These are phyloP conservation scores for Monosporascus sp. DNA, from an alignment of 2,329 filamentous ascomycete genomes.

Conservation along the genomic window DNA sequence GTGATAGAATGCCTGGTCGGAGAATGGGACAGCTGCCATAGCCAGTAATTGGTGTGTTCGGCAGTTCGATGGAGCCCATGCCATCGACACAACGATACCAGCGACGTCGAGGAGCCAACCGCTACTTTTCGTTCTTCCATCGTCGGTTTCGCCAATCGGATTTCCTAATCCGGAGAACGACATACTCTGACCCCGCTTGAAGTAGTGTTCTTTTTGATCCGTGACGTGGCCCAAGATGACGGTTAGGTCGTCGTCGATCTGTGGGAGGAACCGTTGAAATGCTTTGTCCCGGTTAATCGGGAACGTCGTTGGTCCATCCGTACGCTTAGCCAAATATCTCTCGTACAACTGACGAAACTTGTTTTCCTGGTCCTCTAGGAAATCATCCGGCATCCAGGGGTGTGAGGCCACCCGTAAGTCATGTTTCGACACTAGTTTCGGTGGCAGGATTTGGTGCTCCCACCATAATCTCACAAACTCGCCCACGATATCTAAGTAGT, in stretches of 20 bases:
- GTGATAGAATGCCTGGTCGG: constrained; percentile 41
- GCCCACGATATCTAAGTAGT: constrained; percentile 17
- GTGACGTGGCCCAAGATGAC: constrained; percentile 22
- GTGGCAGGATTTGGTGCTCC: constrained; percentile 22
- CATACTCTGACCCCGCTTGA: constrained; percentile 20
- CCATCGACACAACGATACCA: constrained; percentile 47
- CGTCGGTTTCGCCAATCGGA: constrained; percentile 12
- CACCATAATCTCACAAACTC: constrained; percentile 23
- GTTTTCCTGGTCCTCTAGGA: constrained; percentile 15
- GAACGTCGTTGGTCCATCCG: constrained; percentile 12
- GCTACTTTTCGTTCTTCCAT: constrained; percentile 11
- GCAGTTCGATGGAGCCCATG: constrained; percentile 42
- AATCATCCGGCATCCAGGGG: constrained; percentile 22
- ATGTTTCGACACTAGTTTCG: constrained; percentile 16
- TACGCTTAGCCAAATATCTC: constrained; percentile 12
- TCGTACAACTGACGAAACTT: constrained; percentile 20
- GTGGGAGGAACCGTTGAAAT: constrained; percentile 18
- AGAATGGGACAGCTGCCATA: constrained; percentile 44
- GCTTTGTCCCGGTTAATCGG: constrained; percentile 17
- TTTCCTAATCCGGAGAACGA: constrained; percentile 18
- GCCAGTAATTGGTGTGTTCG: constrained; percentile 43
- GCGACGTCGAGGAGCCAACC: constrained; percentile 52
- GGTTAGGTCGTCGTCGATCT: constrained; percentile 13
- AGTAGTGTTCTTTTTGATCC: constrained; percentile 19
- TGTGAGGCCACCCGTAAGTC: constrained; percentile 16